Evolutionary conservation across 1,284 basidiomycete species (phyloP).

Genomic region (Ustilago cynodontis): DNA sequence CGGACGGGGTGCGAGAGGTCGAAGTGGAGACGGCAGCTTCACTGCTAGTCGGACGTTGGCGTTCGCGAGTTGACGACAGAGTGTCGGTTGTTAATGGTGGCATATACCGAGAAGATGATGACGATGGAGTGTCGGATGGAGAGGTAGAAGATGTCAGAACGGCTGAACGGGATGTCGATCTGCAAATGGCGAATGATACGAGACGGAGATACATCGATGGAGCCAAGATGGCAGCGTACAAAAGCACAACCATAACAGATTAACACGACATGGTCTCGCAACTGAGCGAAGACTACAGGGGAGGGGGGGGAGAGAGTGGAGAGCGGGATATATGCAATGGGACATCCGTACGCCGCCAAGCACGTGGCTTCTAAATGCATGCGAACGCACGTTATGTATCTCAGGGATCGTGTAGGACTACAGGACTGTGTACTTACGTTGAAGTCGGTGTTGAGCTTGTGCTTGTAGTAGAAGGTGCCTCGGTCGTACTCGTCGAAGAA

Average conservation of each 20-base stretch:
- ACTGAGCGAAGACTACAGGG: conserved; percentile 15
- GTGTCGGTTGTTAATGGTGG: conserved; percentile 7
- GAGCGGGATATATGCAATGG: background rate
- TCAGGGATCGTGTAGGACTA: background rate
- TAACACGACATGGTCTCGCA: conserved; percentile 26
- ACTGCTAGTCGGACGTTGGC: conserved; percentile 12
- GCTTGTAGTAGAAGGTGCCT: conserved; percentile 18
- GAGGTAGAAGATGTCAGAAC: conserved; percentile 44
- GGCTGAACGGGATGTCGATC: conserved; percentile 29
- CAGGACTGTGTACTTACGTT: conserved; percentile 36
- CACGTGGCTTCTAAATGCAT: conserved; percentile 25
- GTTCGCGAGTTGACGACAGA: conserved; percentile 5
- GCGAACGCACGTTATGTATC: conserved; percentile 16
- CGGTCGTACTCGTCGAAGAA: conserved; percentile 17
- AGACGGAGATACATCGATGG: conserved; percentile 3
- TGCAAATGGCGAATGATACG: conserved; percentile 10
- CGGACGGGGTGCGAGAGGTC: conserved; percentile 27
- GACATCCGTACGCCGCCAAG: conserved; percentile 22
- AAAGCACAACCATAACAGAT: conserved; percentile 25
- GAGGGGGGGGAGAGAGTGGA: background rate
- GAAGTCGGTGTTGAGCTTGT: conserved; percentile 38
- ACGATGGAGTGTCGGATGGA: conserved; percentile 12
- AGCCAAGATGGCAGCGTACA: conserved; percentile 15
- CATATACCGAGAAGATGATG: background rate
- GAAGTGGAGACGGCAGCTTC: conserved; percentile 31